Conservation (phyloP, 345 rosid genomes). For the Moricandia moricandioides region DNA sequence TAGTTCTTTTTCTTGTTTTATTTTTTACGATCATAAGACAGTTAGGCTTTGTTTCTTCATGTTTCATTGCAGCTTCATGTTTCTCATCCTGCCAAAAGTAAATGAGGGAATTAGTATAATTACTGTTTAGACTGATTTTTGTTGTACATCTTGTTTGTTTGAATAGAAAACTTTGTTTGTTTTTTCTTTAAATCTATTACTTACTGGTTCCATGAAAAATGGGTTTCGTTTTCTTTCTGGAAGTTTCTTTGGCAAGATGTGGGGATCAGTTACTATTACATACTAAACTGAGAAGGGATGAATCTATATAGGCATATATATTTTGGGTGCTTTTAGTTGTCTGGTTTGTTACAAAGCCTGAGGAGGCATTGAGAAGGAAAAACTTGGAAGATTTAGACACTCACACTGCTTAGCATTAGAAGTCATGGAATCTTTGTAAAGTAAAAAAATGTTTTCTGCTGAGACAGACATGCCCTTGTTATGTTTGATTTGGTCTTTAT, state of each 20-base stretch:
- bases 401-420: slow-evolving; percentile 13
- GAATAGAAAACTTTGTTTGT: background rate
- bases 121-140: background rate
- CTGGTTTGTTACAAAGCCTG: background rate
- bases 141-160: background rate
- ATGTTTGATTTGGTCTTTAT: background rate
- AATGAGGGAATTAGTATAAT: background rate
- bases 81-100: slow-evolving; percentile 48
- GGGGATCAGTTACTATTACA: background rate
- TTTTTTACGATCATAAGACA: background rate
- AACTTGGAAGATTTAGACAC: slow-evolving; percentile 27
- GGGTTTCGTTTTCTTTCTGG: background rate
- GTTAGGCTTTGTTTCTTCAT: background rate
- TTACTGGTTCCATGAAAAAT: background rate
- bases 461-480: slow-evolving; percentile 16
- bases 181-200: background rate
- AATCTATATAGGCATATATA: slow-evolving; percentile 4
- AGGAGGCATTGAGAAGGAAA: slow-evolving; percentile 25
- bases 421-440: slow-evolving; percentile 8
- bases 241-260: slow-evolving; percentile 7
- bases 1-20: slow-evolving; percentile 19
- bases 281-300: slow-evolving; percentile 15
- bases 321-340: background rate
- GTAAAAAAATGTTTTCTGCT: slow-evolving; percentile 14
- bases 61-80: slow-evolving; percentile 43